These are phyloP conservation scores for Pisolithus albus DNA, from an alignment of 768 basidiomycete species.

Conservation along the genomic window DNA sequence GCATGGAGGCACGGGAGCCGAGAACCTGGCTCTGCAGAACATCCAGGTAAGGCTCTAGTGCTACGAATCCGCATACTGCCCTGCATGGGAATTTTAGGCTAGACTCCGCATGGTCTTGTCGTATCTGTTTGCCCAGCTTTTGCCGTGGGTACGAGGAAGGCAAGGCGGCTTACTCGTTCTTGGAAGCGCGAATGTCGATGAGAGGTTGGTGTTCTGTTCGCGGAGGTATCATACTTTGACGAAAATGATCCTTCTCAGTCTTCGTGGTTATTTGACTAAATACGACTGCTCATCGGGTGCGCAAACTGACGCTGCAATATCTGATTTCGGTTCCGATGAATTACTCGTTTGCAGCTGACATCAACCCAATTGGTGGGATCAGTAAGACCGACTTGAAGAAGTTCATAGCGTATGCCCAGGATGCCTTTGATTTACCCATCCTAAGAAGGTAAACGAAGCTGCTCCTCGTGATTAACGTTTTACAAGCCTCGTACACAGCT, in stretches of 20 bases:
- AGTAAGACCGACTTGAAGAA: constrained; percentile 96
- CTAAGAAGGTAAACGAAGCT: constrained; percentile 53
- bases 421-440: constrained; percentile 78
- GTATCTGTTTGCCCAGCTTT: constrained; percentile 90
- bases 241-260: constrained; percentile 35
- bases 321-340: constrained; percentile 3
- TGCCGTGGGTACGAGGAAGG: constrained; percentile 86
- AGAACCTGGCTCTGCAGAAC: constrained; percentile 96
- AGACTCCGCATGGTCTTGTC: constrained; percentile 90
- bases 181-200: constrained; percentile 98
- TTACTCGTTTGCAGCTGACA: constrained; percentile 56
- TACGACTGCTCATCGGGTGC: constrained; percentile 91
- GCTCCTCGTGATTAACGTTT: neutral
- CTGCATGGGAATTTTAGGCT: constrained; percentile 44
- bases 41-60: constrained; percentile 57
- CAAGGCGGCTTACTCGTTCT: constrained; percentile 85
- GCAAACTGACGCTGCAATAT: neutral
- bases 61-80: neutral
- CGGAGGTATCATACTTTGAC: neutral
- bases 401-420: constrained; percentile 82
- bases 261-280: constrained; percentile 95
- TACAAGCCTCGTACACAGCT: constrained; percentile 40
- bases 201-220: constrained; percentile 52
- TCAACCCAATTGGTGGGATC: constrained; percentile 97
- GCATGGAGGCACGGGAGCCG: constrained; percentile 79